Evolutionary conservation across 495 filamentous ascomycete species (phyloP), one percentile per base, ranked within the genome.

Genomic region (Aspergillus taichungensis): DNA sequence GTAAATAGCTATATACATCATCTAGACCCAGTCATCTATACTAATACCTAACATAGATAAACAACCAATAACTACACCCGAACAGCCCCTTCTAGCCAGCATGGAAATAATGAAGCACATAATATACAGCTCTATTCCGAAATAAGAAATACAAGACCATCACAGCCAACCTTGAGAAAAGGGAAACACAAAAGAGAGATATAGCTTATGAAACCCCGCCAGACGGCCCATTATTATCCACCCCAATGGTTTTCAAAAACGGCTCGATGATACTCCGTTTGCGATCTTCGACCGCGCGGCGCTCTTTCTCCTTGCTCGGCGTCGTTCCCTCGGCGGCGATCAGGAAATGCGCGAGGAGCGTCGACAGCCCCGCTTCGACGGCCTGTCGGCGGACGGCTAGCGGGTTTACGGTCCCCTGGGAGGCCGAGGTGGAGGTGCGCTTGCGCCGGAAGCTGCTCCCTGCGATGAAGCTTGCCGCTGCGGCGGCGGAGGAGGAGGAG

Each of bases 261-360:
- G 69, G 67, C 47, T 73, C 66, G 4, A 73, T 61, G 27, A 73
- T 62, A 12, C 61, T 50, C 38, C 59, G 57, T 44, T 66, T 70
- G 13, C 66, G 51, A 29, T 69, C 67, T 13, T 73, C 65, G 6
- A 56, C 51, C n/a, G 60, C 61, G 2, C 66, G 62, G 2, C 58
- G 59, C 29, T 71, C 69, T 45, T 70, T 73, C 0, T 71, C 67
- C 46, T 68, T 73, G 2, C 56, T 24, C 0, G 66, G 68, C 9
- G 40, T 31, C 1, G 66, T 52, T 6, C 57, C 56, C 29, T 51
- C 39, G 0, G 53, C 11, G 3, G 68, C 69, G 30, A 73, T 67
- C 13, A 73, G 61, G 2, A 65, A 52, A 3, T 48, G 45, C 0
- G 69, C 44, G 38, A 73, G 70, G 8, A 69, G 47, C 13, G 43